These are phyloP conservation scores for Tetrapisispora iriomotensis DNA, from an alignment of 805 yeast genomes.

Conservation along the genomic window DNA sequence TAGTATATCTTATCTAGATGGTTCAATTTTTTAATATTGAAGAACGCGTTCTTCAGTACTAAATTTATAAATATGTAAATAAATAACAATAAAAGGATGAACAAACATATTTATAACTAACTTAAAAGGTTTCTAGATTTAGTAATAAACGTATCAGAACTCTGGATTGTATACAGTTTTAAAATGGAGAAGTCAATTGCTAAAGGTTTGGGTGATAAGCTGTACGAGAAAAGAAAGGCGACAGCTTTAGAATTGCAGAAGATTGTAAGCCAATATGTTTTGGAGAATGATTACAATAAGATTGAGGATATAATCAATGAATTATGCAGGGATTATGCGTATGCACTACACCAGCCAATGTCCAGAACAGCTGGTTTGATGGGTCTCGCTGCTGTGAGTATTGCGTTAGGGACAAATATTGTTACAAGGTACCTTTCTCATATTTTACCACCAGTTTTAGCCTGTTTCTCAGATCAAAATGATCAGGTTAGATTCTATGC, in stretches of 20 bases:
- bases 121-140: no score
- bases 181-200: slow-evolving; percentile 48
- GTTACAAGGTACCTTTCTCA: slow-evolving; percentile 76
- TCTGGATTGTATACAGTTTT: background rate
- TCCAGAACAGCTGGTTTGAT: slow-evolving; percentile 93
- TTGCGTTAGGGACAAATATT: slow-evolving; percentile 78
- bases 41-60: no score
- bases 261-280: slow-evolving; percentile 52
- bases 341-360: slow-evolving; percentile 75
- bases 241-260: slow-evolving; percentile 75
- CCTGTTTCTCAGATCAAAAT: slow-evolving; percentile 94
- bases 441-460: slow-evolving; percentile 85
- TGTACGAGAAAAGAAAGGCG: slow-evolving; percentile 67
- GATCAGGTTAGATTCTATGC: slow-evolving; percentile 96
- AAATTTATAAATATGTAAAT: no score
- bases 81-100: no score
- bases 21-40: no score
- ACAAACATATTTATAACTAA: no score
- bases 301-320: slow-evolving; percentile 56
- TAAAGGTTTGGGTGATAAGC: slow-evolving; percentile 61
- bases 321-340: slow-evolving; percentile 65
- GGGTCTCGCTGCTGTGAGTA: slow-evolving; percentile 91
- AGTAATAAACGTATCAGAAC: background rate
- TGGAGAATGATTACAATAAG: slow-evolving; percentile 22
- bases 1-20: no score